These are phyloP conservation scores for Biscutella laevigata DNA, from an alignment of 441 rosid species.

Conservation along the genomic window DNA sequence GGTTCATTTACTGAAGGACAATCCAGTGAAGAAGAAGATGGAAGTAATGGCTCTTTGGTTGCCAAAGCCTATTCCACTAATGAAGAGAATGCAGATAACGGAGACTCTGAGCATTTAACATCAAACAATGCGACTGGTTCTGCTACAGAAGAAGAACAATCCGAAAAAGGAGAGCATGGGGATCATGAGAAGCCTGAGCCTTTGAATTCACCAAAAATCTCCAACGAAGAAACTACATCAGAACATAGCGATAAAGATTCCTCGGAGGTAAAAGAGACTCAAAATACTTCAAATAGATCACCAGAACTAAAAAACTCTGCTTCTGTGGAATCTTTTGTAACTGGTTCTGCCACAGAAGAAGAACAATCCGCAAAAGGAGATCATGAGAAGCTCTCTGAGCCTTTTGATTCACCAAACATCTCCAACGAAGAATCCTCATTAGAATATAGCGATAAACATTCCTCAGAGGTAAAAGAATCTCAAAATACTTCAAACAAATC, in stretches of 20 bases:
- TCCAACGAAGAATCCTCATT: slow-evolving; percentile 14
- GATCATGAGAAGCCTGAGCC: slow-evolving; percentile 9
- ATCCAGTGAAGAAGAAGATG: slow-evolving; percentile 21
- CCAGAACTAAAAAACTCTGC: slow-evolving; percentile 26
- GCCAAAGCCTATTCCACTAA: slow-evolving; percentile 16
- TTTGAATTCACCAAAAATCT: neutral
- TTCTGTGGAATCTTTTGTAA: slow-evolving; percentile 34
- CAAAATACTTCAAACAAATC: slow-evolving; percentile 13
- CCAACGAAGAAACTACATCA: slow-evolving; percentile 16
- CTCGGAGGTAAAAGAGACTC: slow-evolving; percentile 26
- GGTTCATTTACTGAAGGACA: slow-evolving; percentile 14
- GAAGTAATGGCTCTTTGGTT: slow-evolving; percentile 7
- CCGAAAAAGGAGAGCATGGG: slow-evolving; percentile 12
- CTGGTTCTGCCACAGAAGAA: too few species aligned
- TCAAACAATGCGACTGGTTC: slow-evolving; percentile 14
- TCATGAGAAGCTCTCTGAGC: too few species aligned
- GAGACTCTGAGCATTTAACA: slow-evolving; percentile 9
- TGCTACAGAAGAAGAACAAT: slow-evolving; percentile 14
- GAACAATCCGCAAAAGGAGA: too few species aligned
- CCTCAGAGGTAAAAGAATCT: slow-evolving; percentile 25
- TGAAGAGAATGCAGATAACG: neutral
- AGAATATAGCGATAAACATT: slow-evolving; percentile 20
- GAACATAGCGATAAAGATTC: slow-evolving; percentile 20
- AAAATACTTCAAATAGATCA: slow-evolving; percentile 12
- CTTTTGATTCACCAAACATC: neutral